phyloP scores from a whole-genome alignment of 495 filamentous ascomycete species.

The Penicillium cinerascens region DNA sequence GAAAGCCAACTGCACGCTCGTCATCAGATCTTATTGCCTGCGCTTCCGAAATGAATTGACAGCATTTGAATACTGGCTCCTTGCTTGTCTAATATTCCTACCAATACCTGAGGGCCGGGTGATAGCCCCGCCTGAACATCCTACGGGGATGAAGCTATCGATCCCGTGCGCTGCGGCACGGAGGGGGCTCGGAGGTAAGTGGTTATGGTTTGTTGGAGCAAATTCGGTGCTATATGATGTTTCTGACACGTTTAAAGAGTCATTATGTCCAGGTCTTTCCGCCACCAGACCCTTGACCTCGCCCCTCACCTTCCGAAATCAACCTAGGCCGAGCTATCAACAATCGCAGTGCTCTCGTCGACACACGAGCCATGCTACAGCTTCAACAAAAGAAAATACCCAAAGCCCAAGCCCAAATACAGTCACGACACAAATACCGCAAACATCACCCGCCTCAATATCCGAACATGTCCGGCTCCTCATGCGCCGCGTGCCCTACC shows the following conservation, averaged over 20 bases:
- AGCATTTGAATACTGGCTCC: not conserved
- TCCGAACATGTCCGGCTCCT: slow-evolving; percentile 51
- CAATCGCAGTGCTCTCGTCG: slow-evolving; percentile 9
- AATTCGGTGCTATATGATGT: not conserved
- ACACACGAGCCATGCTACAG: slow-evolving; percentile 17
- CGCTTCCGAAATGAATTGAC: slow-evolving; percentile 7
- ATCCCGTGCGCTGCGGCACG: slow-evolving; percentile 26
- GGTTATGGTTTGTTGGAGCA: not conserved
- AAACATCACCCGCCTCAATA: slow-evolving; percentile 16
- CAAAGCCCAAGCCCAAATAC: not conserved
- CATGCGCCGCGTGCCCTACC: slow-evolving; percentile 69
- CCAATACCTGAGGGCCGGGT: slow-evolving; percentile 8
- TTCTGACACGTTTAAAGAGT: not conserved
- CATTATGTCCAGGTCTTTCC: not conserved
- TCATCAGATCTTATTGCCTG: slow-evolving; percentile 13
- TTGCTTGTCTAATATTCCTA: not conserved
- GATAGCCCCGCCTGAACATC: slow-evolving; percentile 2
- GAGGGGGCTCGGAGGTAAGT: slow-evolving; percentile 24
- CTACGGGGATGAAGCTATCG: slow-evolving; percentile 36
- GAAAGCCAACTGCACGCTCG: not conserved
- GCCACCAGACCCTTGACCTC: not conserved
- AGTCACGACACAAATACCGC: not conserved
- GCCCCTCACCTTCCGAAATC: not conserved
- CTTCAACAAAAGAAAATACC: slow-evolving; percentile 1
- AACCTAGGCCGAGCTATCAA: not conserved